Base-by-base conservation (phyloP, 345 rosid species). In the Combretum micranthum region DNA sequence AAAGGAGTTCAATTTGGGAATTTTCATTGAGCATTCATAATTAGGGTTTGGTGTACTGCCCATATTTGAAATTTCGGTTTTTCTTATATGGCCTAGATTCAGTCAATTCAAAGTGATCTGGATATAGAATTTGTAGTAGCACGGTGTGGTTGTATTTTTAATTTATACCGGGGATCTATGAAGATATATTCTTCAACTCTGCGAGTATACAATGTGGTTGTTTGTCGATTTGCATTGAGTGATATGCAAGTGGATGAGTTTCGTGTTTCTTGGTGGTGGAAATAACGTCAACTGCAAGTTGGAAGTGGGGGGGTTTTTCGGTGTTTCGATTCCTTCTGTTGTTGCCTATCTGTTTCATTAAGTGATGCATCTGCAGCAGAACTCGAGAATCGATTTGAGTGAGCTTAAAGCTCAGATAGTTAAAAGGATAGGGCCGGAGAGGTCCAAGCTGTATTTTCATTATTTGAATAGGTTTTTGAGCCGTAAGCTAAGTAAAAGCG, bases 341-440 rank as follows among this genome's bases (percentile, higher is more conserved):
- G 55, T 63, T 70, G 69, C 75, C 9, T 32, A 32, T 32, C 39
- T 78, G 77, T 70, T 64, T 68, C 73, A 72, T 52, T 72, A 74
- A 76, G 80, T 75, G 65, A 92, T 88, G 96, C 90, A 79, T 71
- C 86, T 79, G 47, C 85, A 68, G 66, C 90, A 81, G 71, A 74
- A 82, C 75, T 70, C 79, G 55, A 84, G 97, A 73, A 69, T 83
- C 60, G 86, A 93, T 72, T 74, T 90, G 64, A 75, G 47, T 15
- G 81, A 70, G 42, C 58, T 77, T 60, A 77, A 64, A 64, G 43
- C 65, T 60, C 75, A 61, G 47, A 70, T 77, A 21, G 47, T 72
- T 21, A 64, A 67, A 66, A 77, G 60, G 69, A 51, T 77, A 39
- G 81, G 81, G 43, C 55, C 42, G 0, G 75, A 70, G 64, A 72